Base-by-base conservation (phyloP, 2,329 filamentous ascomycete species). In the Coniochaeta pulveracea region DNA sequence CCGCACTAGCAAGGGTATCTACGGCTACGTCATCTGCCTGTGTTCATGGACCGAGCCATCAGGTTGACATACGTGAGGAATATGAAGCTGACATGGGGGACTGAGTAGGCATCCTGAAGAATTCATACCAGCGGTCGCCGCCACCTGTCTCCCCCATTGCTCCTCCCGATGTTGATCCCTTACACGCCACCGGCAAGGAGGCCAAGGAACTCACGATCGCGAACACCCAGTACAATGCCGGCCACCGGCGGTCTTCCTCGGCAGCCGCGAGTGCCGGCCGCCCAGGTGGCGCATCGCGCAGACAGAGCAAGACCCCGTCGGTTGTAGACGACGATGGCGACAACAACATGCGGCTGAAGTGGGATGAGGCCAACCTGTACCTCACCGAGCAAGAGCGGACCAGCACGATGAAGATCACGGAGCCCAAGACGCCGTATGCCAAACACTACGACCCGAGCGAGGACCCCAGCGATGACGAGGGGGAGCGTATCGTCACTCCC, bases 281-380 rank as follows among this genome's bases (percentile, higher is more conserved):
- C 5, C 70, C 69, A 19, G 46, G 55, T 6, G 69, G 73, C 7
- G 81, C 78, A n/a, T 80, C 85, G 35, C 79, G 85, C 33, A 17
- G 28, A 12, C 28, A 31, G 18, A 80, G 79, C 1, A 59, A 59
- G 40, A 58, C 63, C 38, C 55, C 60, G 31, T 62, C 63, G 36
- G 57, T 65, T 40, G 58, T 62, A 33, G 54, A 49, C 38, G 56
- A 51, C 34, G 54, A 61, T 39, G 61, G 64, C 21, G 37, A 31
- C 15, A 56, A 63, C 28, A 64, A 70, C 33, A 80, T 83, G 41
- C 79, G 86, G 41, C 69, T 98, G 45, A 94, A 95, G 63, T 98
- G 91, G 91, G 91, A 98, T 57, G 91, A 98, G 64, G 91, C 85
- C 28, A 98, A 98, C 53, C 72, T 98, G 19, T 98, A 95, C 60